A percentile compares a stretch with the other conserved stretches of the same genome.
Conservation (phyloP, 331 rosid species). For the Malus hybrid region DNA sequence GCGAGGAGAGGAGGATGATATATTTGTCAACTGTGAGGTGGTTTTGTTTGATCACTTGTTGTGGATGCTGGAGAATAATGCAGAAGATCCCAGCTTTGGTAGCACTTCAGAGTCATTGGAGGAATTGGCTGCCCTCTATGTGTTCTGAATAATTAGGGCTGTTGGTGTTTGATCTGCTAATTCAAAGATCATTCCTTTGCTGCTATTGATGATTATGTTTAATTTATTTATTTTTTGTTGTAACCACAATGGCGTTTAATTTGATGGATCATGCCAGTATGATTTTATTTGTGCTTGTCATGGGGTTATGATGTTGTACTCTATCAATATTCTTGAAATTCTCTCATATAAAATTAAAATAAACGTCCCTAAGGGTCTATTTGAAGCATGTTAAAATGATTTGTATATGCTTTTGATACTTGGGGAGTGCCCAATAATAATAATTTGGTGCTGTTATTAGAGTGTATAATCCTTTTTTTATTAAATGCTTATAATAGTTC, state of each 20-base stretch:
- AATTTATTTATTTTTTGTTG: not conserved
- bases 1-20: conserved; percentile 3
- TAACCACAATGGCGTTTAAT: not conserved
- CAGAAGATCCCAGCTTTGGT: conserved; percentile 53
- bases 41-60: conserved; percentile 76
- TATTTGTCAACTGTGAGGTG: conserved; percentile 73
- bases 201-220: not conserved
- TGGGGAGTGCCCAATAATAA: too few species aligned
- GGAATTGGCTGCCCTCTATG: conserved; percentile 69
- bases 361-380: not conserved
- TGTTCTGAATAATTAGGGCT: conserved; percentile 10
- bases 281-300: not conserved
- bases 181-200: not conserved
- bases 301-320: not conserved
- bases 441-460: too few species aligned
- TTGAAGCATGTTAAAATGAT: too few species aligned
- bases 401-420: too few species aligned
- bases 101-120: conserved; percentile 54
- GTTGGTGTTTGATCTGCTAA: not conserved
- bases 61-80: conserved; percentile 82
- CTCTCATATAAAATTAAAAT: not conserved
- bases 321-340: not conserved
- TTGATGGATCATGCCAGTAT: not conserved
- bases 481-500: too few species aligned
- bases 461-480: too few species aligned